Base-by-base conservation (phyloP, 2,329 filamentous ascomycete species). In the Pseudogymnoascus sp. region DNA sequence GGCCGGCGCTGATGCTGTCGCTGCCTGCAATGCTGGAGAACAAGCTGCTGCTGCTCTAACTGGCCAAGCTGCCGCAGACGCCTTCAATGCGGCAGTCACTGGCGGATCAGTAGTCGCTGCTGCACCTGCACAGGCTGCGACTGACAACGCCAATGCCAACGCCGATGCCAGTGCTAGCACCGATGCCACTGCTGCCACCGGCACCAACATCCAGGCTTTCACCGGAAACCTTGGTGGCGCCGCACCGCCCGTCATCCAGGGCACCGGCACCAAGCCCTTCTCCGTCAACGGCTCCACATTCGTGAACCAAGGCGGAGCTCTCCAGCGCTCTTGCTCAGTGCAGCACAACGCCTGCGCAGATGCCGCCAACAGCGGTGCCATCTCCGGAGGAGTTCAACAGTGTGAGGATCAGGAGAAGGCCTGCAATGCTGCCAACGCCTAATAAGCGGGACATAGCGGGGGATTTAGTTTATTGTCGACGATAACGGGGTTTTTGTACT, bases 341-440 rank as follows among this genome's bases (percentile, higher is more conserved):
- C 84, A 88, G 75, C 82, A 85, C 75, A 88, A 87, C 69, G 74
- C 72, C 2, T 89, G 86, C 69, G 77, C 81, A 10, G 75, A 85
- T 66, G 80, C 80, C 28, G 82, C 82, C 63, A 88, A 87, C 72
- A 68, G 75, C 12, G 82, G 84, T 18, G 64, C 73, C 60, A 67
- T 76, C 12, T 67, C 70, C 2, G 77, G 77, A 46, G 71, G 77
- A 64, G 73, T 81, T 36, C 44, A 50, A 3, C 79, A 86, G 63
- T 89, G 86, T 75, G 77, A 81, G 66, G 70, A 75, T 4, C 86
- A 89, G 74, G 77, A 85, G 69, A 67, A 66, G n/a, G 69, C 75
- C 14, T 53, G 46, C 46, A 53, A 53, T 53, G 46, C 46, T 16
- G 46, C 46, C 46, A 56, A 21, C 28, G 50, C 50, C 16, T 34